Evolutionary conservation across 2,329 filamentous ascomycete species (phyloP).

Genomic region (Akanthomyces uredinophilus): DNA sequence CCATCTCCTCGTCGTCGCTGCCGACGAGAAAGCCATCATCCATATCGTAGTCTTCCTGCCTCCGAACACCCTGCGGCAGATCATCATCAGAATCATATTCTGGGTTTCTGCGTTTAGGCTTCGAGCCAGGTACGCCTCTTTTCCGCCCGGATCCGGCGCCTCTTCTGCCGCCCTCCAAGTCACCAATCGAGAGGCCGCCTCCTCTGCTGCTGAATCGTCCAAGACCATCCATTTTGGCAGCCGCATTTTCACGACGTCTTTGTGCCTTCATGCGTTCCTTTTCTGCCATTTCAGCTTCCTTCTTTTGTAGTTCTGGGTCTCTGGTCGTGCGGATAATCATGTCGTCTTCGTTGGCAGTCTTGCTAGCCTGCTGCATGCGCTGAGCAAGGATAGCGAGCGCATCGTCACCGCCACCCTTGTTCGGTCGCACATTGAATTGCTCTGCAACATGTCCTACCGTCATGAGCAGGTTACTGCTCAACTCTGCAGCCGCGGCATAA

Average conservation of each 20-base stretch:
- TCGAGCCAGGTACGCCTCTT: slow-evolving; percentile 45
- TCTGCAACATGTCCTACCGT: slow-evolving; percentile 73
- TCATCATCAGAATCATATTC: slow-evolving; percentile 78
- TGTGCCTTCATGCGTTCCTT: slow-evolving; percentile 66
- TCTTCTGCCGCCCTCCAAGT: slow-evolving; percentile 59
- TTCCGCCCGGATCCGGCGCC: slow-evolving; percentile 43
- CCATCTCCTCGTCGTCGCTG: slow-evolving; percentile 65
- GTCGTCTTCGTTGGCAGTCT: slow-evolving; percentile 50
- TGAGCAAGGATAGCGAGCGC: slow-evolving; percentile 64
- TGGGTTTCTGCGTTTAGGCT: slow-evolving; percentile 48
- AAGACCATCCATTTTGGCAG: slow-evolving; percentile 56
- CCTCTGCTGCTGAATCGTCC: slow-evolving; percentile 45
- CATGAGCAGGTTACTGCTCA: slow-evolving; percentile 62
- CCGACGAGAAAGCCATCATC: slow-evolving; percentile 74
- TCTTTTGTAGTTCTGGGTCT: slow-evolving; percentile 71
- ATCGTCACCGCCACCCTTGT: slow-evolving; percentile 63
- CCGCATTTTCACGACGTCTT: slow-evolving; percentile 62
- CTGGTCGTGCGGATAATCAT: slow-evolving; percentile 66
- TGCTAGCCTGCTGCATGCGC: slow-evolving; percentile 59
- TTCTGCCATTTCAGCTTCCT: slow-evolving; percentile 67
- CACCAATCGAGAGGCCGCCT: slow-evolving; percentile 61
- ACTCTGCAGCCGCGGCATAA: slow-evolving; percentile 68
- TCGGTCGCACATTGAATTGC: slow-evolving; percentile 63
- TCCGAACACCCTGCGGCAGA: slow-evolving; percentile 53
- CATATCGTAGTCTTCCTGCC: slow-evolving; percentile 71